Evolutionary conservation across 1,284 basidiomycete species (phyloP).

Genomic region (Tilletiopsis washingtonensis): DNA sequence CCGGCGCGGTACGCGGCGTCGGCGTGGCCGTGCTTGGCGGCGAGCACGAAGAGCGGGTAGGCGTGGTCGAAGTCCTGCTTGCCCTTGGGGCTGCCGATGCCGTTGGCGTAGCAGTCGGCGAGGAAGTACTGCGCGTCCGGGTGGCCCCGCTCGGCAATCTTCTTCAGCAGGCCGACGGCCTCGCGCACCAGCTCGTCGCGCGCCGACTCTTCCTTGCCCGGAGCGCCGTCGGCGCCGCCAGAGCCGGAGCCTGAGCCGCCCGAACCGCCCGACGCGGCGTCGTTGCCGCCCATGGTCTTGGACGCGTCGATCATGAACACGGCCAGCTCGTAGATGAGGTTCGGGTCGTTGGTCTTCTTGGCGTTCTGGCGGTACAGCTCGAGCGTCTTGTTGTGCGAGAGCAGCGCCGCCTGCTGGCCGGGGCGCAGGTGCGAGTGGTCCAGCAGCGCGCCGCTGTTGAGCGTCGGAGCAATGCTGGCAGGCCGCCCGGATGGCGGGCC

Average conservation of each 20-base stretch:
- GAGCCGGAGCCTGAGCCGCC: slow-evolving; percentile 8
- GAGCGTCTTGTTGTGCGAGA: slow-evolving; percentile 88
- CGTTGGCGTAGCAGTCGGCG: slow-evolving; percentile 95
- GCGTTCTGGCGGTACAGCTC: slow-evolving; percentile 95
- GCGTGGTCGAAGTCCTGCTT: slow-evolving; percentile 95
- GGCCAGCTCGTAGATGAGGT: slow-evolving; percentile 94
- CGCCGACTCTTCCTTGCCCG: slow-evolving; percentile 16
- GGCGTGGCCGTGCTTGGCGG: slow-evolving; percentile 95
- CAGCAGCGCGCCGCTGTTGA: slow-evolving; percentile 53
- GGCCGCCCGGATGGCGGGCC: slow-evolving; percentile 15
- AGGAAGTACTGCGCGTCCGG: slow-evolving; percentile 92
- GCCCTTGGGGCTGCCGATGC: slow-evolving; percentile 72
- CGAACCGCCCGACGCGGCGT: neutral
- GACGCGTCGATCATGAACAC: slow-evolving; percentile 93
- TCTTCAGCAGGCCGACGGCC: slow-evolving; percentile 74
- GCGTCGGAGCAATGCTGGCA: slow-evolving; percentile 32
- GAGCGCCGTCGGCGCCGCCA: slow-evolving; percentile 10
- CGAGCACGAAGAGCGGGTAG: slow-evolving; percentile 88
- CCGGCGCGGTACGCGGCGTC: slow-evolving; percentile 93
- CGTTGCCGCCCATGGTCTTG: slow-evolving; percentile 36
- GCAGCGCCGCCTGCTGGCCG: slow-evolving; percentile 80
- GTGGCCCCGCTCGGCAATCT: slow-evolving; percentile 86
- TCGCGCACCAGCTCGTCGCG: slow-evolving; percentile 72
- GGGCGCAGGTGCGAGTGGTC: slow-evolving; percentile 90
- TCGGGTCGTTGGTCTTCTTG: slow-evolving; percentile 96